These are phyloP conservation scores for Trametes coccinea DNA, from an alignment of 768 basidiomycete genomes.

Conservation along the genomic window DNA sequence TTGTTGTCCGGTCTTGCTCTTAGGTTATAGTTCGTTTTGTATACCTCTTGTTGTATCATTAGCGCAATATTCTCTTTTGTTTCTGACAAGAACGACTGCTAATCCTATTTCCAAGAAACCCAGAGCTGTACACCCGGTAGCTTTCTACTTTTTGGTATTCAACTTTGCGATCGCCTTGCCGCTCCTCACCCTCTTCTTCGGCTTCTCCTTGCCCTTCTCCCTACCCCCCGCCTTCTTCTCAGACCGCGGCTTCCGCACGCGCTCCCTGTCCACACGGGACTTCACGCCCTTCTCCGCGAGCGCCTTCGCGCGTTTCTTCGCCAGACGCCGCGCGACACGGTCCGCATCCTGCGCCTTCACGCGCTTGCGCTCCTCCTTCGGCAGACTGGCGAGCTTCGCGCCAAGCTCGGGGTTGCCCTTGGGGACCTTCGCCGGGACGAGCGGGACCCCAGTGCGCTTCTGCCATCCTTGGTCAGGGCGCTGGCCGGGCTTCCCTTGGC, in stretches of 20 bases:
- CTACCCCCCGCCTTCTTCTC: slow-evolving; percentile 32
- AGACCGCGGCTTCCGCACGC: slow-evolving; percentile 45
- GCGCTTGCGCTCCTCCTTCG: slow-evolving; percentile 85
- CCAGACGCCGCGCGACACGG: slow-evolving; percentile 78
- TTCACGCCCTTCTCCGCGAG: slow-evolving; percentile 45
- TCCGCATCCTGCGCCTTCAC: slow-evolving; percentile 79
- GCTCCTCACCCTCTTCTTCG: slow-evolving; percentile 51
- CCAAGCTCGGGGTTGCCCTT: slow-evolving; percentile 86
- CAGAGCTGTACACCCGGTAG: neutral
- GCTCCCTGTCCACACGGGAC: slow-evolving; percentile 42
- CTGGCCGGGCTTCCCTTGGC: neutral
- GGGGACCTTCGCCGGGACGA: slow-evolving; percentile 41
- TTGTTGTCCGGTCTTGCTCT: neutral
- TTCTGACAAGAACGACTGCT: neutral
- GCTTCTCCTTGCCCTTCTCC: slow-evolving; percentile 34
- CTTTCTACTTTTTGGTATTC: slow-evolving; percentile 56
- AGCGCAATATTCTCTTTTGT: slow-evolving; percentile 1
- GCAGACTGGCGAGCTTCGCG: slow-evolving; percentile 69
- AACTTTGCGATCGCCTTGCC: slow-evolving; percentile 53
- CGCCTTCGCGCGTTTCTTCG: slow-evolving; percentile 83
- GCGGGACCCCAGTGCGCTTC: neutral
- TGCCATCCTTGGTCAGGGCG: neutral
- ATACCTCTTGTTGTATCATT: slow-evolving; percentile 25
- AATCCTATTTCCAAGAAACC: neutral
- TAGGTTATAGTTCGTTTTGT: slow-evolving; percentile 10